phyloP scores from a whole-genome alignment of 805 yeast genomes.

The Teunomyces funiuensis region DNA sequence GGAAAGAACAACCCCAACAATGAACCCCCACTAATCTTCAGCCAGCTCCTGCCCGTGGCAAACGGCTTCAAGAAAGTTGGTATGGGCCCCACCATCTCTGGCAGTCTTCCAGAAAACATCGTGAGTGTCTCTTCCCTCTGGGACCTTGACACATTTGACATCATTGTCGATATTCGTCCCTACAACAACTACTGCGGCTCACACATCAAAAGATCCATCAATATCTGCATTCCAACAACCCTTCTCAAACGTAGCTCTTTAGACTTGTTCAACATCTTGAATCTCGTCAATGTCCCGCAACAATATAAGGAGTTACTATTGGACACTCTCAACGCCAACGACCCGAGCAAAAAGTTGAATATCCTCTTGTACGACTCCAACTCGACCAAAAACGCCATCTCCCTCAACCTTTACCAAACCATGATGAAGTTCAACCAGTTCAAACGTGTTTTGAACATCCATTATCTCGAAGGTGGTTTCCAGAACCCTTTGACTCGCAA shows the following conservation, averaged over 20 bases:
- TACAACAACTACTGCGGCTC: slow-evolving; percentile 33
- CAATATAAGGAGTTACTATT: slow-evolving; percentile 19
- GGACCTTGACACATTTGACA: slow-evolving; percentile 11
- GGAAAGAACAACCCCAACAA: background rate
- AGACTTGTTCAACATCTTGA: slow-evolving; percentile 31
- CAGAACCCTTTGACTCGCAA: slow-evolving; percentile 4
- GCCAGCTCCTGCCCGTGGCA: slow-evolving; percentile 2
- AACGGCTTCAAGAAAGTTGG: background rate
- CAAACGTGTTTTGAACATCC: slow-evolving; percentile 19
- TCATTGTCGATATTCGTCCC: slow-evolving; percentile 40
- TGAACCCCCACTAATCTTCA: background rate
- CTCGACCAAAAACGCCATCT: slow-evolving; percentile 19
- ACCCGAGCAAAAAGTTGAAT: slow-evolving; percentile 11
- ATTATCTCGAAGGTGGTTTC: slow-evolving; percentile 31
- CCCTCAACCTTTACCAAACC: slow-evolving; percentile 35
- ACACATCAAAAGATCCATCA: slow-evolving; percentile 32
- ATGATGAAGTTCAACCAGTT: slow-evolving; percentile 27
- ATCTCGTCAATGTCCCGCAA: slow-evolving; percentile 27
- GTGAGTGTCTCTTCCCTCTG: slow-evolving; percentile 7
- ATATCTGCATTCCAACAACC: slow-evolving; percentile 46
- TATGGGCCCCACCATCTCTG: background rate
- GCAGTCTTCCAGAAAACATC: slow-evolving; percentile 7
- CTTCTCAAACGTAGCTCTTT: slow-evolving; percentile 39
- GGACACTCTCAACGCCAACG: slow-evolving; percentile 3
- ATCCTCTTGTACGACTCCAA: slow-evolving; percentile 36